phyloP scores from a whole-genome alignment of 306 rosid species.

The Myrica gale region DNA sequence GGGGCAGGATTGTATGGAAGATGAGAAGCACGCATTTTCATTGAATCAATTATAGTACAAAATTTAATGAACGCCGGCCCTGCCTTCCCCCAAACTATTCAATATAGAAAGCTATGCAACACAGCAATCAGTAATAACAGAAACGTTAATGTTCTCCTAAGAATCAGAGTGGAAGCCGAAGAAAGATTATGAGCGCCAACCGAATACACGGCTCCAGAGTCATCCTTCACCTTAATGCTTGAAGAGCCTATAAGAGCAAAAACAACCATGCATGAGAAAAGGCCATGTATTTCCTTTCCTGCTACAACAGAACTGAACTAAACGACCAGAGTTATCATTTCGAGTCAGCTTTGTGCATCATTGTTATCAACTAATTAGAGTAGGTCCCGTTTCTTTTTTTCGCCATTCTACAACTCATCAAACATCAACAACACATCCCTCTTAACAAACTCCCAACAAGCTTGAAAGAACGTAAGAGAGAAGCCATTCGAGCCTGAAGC shows the following conservation, averaged over 20 bases:
- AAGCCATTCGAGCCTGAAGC: no score
- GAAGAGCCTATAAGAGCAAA: slow-evolving; percentile 51
- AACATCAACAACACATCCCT: no score
- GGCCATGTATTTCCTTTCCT: slow-evolving; percentile 11
- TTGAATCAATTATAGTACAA: slow-evolving; percentile 46
- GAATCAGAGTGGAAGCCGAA: slow-evolving; percentile 39
- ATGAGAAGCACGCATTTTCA: slow-evolving; percentile 28
- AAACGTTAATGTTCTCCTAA: slow-evolving; percentile 47
- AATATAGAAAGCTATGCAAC: slow-evolving; percentile 33
- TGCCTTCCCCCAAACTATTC: slow-evolving; percentile 12
- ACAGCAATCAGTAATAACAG: slow-evolving; percentile 44
- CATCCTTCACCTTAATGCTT: slow-evolving; percentile 79
- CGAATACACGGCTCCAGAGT: slow-evolving; percentile 52
- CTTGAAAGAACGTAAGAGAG: no score
- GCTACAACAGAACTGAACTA: not conserved
- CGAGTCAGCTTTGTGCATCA: no score
- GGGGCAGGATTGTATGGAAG: not conserved
- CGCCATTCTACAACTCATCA: no score
- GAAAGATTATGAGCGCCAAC: slow-evolving; percentile 71
- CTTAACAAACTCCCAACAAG: no score
- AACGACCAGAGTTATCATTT: not conserved
- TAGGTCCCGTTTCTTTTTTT: not conserved
- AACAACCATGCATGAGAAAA: slow-evolving; percentile 18
- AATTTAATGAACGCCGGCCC: slow-evolving; percentile 34
- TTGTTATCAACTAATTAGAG: not conserved